Conservation (phyloP, 371 early-diverging fungal species). For the Dinochytrium kinnereticum region DNA sequence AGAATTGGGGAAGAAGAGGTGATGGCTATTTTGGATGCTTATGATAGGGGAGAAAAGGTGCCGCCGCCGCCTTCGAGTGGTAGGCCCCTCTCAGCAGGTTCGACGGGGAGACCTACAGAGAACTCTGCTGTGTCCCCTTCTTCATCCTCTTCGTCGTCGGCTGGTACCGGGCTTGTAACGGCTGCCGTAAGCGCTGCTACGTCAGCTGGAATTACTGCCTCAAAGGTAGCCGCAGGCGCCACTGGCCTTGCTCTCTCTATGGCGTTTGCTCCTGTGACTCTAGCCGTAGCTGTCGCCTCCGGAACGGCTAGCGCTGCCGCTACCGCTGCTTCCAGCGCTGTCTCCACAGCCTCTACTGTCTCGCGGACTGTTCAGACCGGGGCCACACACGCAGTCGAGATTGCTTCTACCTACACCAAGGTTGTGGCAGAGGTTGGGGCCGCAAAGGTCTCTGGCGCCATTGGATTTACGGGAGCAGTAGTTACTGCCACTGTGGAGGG, state of each 20-base stretch:
- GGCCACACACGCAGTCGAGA: slow-evolving; percentile 1
- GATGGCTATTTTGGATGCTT: slow-evolving; percentile 63
- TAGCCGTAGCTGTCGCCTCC: background rate
- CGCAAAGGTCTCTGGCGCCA: background rate
- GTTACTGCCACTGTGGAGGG: slow-evolving; percentile 5
- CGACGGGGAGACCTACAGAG: background rate
- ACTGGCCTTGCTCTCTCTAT: slow-evolving; percentile 5
- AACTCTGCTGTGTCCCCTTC: background rate
- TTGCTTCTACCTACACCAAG: background rate
- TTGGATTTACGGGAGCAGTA: background rate
- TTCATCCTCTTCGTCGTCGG: background rate
- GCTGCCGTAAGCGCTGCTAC: slow-evolving; percentile 1
- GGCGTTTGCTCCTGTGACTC: background rate
- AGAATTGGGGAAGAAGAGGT: slow-evolving; percentile 62
- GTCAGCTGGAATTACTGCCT: background rate
- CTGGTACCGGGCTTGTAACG: background rate
- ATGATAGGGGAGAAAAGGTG: slow-evolving; percentile 64
- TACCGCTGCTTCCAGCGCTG: background rate
- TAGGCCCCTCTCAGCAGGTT: background rate
- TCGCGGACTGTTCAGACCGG: background rate
- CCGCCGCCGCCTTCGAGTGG: slow-evolving; percentile 18
- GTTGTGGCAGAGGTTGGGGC: background rate
- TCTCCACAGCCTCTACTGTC: background rate
- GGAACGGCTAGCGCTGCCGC: background rate
- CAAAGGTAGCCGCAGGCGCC: background rate